These are phyloP conservation scores for Bruguiera hainesii DNA, from an alignment of 441 rosid genomes.

Conservation along the genomic window DNA sequence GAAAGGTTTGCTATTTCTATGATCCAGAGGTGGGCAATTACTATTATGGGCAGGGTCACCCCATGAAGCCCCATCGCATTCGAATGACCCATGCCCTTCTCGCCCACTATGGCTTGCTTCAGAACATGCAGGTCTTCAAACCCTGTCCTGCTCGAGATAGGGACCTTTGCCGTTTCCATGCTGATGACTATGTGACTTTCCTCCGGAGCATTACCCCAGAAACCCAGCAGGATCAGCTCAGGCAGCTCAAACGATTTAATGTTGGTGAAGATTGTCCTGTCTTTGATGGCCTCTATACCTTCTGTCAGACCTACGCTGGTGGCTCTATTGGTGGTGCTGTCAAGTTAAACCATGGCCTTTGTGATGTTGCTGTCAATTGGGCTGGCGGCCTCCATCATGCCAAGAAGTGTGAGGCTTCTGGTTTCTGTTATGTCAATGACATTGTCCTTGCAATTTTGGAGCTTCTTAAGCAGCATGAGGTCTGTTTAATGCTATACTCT, in stretches of 20 bases:
- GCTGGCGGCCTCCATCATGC: constrained; percentile 87
- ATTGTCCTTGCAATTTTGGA: constrained; percentile 71
- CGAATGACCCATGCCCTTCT: constrained; percentile 78
- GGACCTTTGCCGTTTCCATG: constrained; percentile 55
- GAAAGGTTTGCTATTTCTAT: constrained; percentile 54
- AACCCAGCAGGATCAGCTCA: constrained; percentile 49
- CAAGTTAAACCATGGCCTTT: constrained; percentile 44
- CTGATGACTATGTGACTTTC: constrained; percentile 47
- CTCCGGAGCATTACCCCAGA: constrained; percentile 47
- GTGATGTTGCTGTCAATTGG: constrained; percentile 83
- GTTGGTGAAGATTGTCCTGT: constrained; percentile 83
- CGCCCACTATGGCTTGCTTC: constrained; percentile 58
- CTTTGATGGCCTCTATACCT: constrained; percentile 64
- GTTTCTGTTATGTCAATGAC: constrained; percentile 78
- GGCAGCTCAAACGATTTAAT: constrained; percentile 52
- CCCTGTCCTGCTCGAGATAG: constrained; percentile 51
- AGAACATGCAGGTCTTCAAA: constrained; percentile 47
- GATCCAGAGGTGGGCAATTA: constrained; percentile 63
- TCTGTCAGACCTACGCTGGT: constrained; percentile 74
- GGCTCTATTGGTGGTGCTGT: constrained; percentile 66
- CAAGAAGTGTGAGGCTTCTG: constrained; percentile 79
- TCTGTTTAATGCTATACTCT: constrained; percentile 10
- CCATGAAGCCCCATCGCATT: constrained; percentile 82
- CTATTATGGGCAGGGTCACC: constrained; percentile 75
- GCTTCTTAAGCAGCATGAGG: constrained; percentile 63